Conservation (phyloP, 768 basidiomycete genomes). For the Russula sp. region DNA sequence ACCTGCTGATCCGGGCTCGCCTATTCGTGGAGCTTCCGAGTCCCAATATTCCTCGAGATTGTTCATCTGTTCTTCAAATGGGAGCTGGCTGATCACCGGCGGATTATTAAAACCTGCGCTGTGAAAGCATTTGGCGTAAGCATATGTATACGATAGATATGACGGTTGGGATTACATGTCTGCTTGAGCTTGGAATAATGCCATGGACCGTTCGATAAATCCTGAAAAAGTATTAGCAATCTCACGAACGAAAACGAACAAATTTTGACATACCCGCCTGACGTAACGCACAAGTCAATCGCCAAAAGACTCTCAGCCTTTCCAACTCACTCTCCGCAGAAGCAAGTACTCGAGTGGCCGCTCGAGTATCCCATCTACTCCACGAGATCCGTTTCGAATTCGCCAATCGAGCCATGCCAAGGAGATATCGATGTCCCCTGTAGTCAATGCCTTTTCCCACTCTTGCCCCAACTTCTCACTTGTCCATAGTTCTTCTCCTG, state of each 20-base stretch:
- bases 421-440: slow-evolving; percentile 58
- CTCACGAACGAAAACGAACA: neutral
- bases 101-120: slow-evolving; percentile 60
- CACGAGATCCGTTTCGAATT: slow-evolving; percentile 47
- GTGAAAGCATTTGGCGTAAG: neutral
- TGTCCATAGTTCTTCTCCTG: slow-evolving; percentile 72
- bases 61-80: slow-evolving; percentile 51
- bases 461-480: slow-evolving; percentile 52
- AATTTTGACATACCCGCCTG: slow-evolving; percentile 55
- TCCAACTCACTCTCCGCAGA: slow-evolving; percentile 49
- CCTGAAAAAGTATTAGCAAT: slow-evolving; percentile 44
- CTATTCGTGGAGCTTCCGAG: slow-evolving; percentile 70
- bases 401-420: slow-evolving; percentile 82
- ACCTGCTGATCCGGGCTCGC: slow-evolving; percentile 62
- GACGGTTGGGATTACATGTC: slow-evolving; percentile 59
- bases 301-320: slow-evolving; percentile 67
- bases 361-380: slow-evolving; percentile 53
- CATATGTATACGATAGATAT: neutral
- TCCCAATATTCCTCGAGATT: slow-evolving; percentile 84
- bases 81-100: slow-evolving; percentile 40
- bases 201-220: slow-evolving; percentile 67
- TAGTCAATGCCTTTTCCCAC: slow-evolving; percentile 64
- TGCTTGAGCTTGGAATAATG: slow-evolving; percentile 79
- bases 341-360: slow-evolving; percentile 47
- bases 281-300: slow-evolving; percentile 57